Evolutionary conservation across 805 yeast genomes (phyloP).

Genomic region (Candida silvicultrix): DNA sequence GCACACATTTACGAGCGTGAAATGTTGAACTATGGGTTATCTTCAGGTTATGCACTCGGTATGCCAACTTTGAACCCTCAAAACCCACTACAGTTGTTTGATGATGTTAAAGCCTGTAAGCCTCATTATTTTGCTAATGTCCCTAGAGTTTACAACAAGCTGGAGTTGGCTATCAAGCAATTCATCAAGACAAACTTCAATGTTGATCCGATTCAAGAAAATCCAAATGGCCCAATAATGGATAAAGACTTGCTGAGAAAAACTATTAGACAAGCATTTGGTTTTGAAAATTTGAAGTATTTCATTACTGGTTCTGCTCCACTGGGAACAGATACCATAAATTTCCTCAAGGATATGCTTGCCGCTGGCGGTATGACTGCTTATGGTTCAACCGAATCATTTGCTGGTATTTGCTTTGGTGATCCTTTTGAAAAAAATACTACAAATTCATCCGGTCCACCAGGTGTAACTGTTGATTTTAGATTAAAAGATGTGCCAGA

Average conservation of each 20-base stretch:
- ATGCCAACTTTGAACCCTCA: conserved; percentile 42
- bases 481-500: conserved; percentile 55
- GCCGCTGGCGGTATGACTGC: conserved; percentile 44
- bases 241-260: conserved; percentile 22
- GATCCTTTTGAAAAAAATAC: conserved; percentile 37
- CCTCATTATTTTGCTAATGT: conserved; percentile 51
- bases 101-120: conserved; percentile 44
- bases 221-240: conserved; percentile 1
- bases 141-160: conserved; percentile 55
- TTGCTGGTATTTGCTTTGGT: conserved; percentile 46
- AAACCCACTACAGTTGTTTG: conserved; percentile 43
- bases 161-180: conserved; percentile 50
- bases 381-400: conserved; percentile 67
- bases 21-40: conserved; percentile 31
- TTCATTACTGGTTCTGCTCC: conserved; percentile 63
- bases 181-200: conserved; percentile 2
- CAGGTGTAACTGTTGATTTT: conserved; percentile 45
- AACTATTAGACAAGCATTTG: conserved; percentile 35
- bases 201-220: conserved; percentile 1
- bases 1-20: conserved; percentile 53
- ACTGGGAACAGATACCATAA: conserved; percentile 49
- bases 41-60: conserved; percentile 33
- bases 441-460: conserved; percentile 47
- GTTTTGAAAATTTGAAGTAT: conserved; percentile 34
- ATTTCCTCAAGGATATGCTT: conserved; percentile 50